A percentile compares a stretch with the other conserved stretches of the same genome.
phyloP scores from a whole-genome alignment of 768 basidiomycete genomes.

The Tylopilus subfusipes region DNA sequence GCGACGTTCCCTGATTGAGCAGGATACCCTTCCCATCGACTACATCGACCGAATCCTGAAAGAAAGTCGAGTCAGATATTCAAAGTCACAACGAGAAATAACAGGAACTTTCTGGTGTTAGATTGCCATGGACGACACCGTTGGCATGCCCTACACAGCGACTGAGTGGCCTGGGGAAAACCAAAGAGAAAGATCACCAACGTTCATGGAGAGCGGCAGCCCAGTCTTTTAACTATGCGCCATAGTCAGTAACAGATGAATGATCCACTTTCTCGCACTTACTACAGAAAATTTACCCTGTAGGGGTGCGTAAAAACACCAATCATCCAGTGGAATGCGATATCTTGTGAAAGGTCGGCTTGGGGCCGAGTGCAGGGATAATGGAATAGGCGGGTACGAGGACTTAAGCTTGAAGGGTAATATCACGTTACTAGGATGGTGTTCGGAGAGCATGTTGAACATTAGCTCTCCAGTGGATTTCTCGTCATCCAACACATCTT shows the following conservation, averaged over 20 bases:
- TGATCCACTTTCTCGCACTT: background rate
- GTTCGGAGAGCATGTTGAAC: no score
- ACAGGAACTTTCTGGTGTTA: conserved; percentile 5
- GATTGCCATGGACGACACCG: conserved; percentile 1
- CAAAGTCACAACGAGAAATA: background rate
- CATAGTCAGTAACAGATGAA: background rate
- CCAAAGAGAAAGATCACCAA: background rate
- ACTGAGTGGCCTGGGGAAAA: background rate
- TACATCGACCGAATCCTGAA: conserved; percentile 4
- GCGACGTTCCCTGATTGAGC: background rate
- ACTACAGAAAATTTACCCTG: background rate
- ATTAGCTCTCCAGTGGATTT: background rate
- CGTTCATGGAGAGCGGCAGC: background rate
- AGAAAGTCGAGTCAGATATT: background rate
- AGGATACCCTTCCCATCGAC: conserved; percentile 2
- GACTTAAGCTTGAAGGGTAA: no score
- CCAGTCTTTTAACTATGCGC: conserved; percentile 6
- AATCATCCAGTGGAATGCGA: no score
- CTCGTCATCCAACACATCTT: background rate
- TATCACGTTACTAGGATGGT: no score
- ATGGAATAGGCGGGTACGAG: no score
- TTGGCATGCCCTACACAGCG: background rate
- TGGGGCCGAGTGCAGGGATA: no score
- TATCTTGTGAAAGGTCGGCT: no score
- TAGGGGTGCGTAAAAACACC: background rate